phyloP scores from a whole-genome alignment of 176 grass and related monocot species.

The Cenchrus americanus region DNA sequence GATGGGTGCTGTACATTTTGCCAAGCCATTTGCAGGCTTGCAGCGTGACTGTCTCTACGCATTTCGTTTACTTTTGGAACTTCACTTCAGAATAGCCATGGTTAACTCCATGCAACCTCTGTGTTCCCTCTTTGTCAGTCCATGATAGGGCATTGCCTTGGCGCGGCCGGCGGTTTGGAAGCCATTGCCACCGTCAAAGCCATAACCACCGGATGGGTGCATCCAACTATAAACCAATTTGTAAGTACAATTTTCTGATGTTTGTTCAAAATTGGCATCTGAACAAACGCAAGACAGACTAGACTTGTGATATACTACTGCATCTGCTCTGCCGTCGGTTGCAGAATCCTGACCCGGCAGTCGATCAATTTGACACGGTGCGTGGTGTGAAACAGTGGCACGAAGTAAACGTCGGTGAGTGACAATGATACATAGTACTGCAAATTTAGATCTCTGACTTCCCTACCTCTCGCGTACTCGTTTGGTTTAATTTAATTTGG shows the following conservation, averaged over 20 bases:
- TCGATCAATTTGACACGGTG: constrained; percentile 57
- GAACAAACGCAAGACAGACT: background rate
- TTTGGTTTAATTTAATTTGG: background rate
- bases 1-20: background rate
- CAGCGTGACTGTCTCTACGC: background rate
- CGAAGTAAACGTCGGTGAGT: constrained; percentile 59
- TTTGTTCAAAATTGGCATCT: background rate
- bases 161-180: constrained; percentile 54
- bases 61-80: background rate
- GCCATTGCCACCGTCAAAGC: constrained; percentile 59
- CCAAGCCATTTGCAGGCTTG: background rate
- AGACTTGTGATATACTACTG: background rate
- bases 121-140: constrained; percentile 6
- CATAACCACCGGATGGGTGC: constrained; percentile 54
- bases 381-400: constrained; percentile 43
- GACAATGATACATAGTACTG: too few species aligned
- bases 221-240: constrained; percentile 57
- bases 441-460: too few species aligned
- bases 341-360: constrained; percentile 52
- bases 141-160: constrained; percentile 65
- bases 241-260: constrained; percentile 28
- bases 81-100: background rate
- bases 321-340: too few species aligned
- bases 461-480: background rate
- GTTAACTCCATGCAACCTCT: background rate